Evolutionary conservation across 23 red algal species (phyloP), one percentile per base, ranked within the genome.

Genomic region (Gracilaria gracilis): DNA sequence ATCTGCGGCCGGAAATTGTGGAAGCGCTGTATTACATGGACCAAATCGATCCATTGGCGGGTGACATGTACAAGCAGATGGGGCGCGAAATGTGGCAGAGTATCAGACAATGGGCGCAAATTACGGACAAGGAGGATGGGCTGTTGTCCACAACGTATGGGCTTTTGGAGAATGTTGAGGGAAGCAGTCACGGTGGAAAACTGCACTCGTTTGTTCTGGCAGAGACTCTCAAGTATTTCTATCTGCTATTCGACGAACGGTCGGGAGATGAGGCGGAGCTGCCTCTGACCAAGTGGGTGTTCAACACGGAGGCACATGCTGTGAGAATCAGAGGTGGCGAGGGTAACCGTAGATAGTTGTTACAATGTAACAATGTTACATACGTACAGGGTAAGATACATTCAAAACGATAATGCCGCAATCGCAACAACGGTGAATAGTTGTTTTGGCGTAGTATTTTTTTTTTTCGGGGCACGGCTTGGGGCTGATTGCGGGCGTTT

Each of bases 161-260:
- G 12, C 51, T 85, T 42, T 25, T 85, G 14, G 80, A 32, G 14
- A 35, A 67, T 31, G 27, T 42, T 20, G 53, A n/a, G 1, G 35
- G 27, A 57, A 8, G 80, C 67, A 38, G 49, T 21, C 81, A 89
- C 46, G 35, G 81, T 15, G 84, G 88, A 16, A 82, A 82, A 40
- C 73, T 94, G 86, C 82, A 94, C 49, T 92, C 85, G 33, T 98
- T 90, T 62, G 79, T 94, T 69, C 29, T 94, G 34, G 95, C 90
- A 31, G 95, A 98, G 91, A 98, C 95, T 29, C 57, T 98, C 57
- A 98, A 98, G 64, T 98, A 98, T 81, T 84, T 93, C 46, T 98
- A 88, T 62, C 81, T 98, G 79, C 79, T 94, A 57, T 98, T 98
- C 75, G 85, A 85, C 47, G 93, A 82, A 54, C 61, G 83, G 67